These are phyloP conservation scores for Sugiyamaella marilandica DNA, from an alignment of 805 yeast genomes.

Conservation along the genomic window DNA sequence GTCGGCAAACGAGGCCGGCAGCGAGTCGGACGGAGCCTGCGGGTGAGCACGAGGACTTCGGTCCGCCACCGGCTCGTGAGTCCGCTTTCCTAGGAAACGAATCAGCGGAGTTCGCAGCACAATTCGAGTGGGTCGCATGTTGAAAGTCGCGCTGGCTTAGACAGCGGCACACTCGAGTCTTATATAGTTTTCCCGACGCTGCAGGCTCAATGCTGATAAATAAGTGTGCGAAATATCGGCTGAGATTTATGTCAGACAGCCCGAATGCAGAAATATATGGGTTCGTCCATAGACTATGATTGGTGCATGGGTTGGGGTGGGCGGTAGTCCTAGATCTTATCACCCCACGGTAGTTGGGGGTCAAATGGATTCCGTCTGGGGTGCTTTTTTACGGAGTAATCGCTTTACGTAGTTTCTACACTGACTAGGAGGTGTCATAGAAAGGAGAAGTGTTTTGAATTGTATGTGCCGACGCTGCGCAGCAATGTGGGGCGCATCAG, in stretches of 20 bases:
- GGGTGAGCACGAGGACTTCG: slow-evolving; percentile 32
- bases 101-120: slow-evolving; percentile 54
- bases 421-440: too few species aligned
- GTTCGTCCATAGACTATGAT: not conserved
- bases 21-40: slow-evolving; percentile 35
- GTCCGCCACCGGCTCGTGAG: slow-evolving; percentile 23
- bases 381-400: too few species aligned
- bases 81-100: slow-evolving; percentile 83
- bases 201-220: not conserved
- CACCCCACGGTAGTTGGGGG: not conserved
- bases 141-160: too few species aligned
- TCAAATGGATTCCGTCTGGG: not conserved
- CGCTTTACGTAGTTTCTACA: too few species aligned
- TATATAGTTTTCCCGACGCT: not conserved
- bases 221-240: not conserved
- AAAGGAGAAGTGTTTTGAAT: too few species aligned
- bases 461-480: too few species aligned
- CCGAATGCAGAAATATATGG: not conserved
- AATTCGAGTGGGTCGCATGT: slow-evolving; percentile 30
- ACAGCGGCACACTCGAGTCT: too few species aligned
- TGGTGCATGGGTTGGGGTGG: not conserved
- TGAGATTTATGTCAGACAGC: not conserved
- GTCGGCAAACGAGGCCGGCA: slow-evolving; percentile 35
- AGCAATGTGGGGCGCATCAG: too few species aligned
- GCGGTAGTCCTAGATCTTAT: not conserved